Conservation (phyloP, 805 yeast species). For the Wickerhamiella azyma region DNA sequence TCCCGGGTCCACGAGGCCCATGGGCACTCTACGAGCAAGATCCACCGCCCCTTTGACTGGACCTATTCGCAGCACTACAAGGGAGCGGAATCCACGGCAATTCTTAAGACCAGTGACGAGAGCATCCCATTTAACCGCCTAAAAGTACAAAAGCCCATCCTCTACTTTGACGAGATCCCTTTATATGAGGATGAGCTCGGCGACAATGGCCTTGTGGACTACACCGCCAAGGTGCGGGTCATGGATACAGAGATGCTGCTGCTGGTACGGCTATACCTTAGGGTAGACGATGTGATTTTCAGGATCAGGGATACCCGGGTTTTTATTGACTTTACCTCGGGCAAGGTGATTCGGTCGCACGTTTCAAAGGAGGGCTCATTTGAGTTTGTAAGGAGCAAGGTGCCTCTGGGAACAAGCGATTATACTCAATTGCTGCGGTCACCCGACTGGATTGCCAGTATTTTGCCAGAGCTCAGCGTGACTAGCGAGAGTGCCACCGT, state of each 20-base stretch:
- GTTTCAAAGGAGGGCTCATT: constrained; percentile 53
- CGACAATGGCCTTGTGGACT: constrained; percentile 80
- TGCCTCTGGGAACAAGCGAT: constrained; percentile 43
- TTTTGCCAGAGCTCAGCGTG: constrained; percentile 5
- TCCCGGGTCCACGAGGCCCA: constrained; percentile 24
- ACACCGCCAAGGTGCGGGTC: constrained; percentile 70
- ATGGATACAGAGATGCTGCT: constrained; percentile 71
- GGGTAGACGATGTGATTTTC: constrained; percentile 83
- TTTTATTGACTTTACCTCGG: constrained; percentile 59
- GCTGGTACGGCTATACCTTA: constrained; percentile 61
- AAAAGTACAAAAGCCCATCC: constrained; percentile 64
- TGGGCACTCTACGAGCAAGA: constrained; percentile 38
- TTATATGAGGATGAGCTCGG: constrained; percentile 91
- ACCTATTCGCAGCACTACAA: constrained; percentile 73
- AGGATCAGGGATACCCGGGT: constrained; percentile 75
- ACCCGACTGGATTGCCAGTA: constrained; percentile 56
- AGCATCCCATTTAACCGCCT: constrained; percentile 60
- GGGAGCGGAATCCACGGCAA: constrained; percentile 34
- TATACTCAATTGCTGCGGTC: constrained; percentile 64
- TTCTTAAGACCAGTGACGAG: constrained; percentile 19
- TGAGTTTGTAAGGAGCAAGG: constrained; percentile 30
- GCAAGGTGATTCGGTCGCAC: constrained; percentile 59
- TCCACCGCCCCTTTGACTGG: constrained; percentile 88
- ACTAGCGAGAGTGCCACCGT: neutral
- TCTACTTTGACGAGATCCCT: constrained; percentile 78